Evolutionary conservation across 371 early-diverging fungal species (phyloP), one percentile per base, ranked within the genome.

Genomic region (Blastocladiella emersonii): DNA sequence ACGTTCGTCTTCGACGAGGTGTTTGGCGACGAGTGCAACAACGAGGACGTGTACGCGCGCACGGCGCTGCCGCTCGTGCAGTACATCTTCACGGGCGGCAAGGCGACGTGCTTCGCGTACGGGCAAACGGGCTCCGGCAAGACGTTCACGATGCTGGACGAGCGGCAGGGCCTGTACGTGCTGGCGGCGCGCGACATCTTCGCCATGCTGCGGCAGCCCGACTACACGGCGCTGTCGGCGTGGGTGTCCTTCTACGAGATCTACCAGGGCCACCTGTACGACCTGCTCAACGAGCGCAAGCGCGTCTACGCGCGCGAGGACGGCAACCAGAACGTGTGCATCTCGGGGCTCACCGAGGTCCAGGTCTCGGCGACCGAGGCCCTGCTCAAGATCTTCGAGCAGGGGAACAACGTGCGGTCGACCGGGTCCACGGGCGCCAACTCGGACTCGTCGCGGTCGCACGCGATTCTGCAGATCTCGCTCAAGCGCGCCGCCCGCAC

Each of bases 61-160:
- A 93, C 94, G 23, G 98, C 98, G 8, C 78, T 75, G 56, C 95
- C 93, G 3, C 74, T 99, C 37, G 98, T 99, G 0, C 86, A 94
- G 51, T 92, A 94, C 74, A 82, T 95, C 8, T 92, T 98, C 65
- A 70, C 76, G 30, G 98, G 98, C 3, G 98, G 98, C 53, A 95
- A 95, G 71, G 96, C 97, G 0, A 97, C 98, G 12, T 93, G 98
- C 70, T 96, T 99, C 80, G 98, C 98, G 61, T 87, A 88, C 76
- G 98, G 99, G 0, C 99, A 98, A 75, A 98, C 99, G 17, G 95
- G 84, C 30, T 74, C 76, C 27, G 99, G 99, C 37, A 99, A 99
- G 73, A 99, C 99, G 0, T 90, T 88, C 73, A 99, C 99, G 0
- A 98, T 99, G 99, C 76, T 98, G 64, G 91, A 94, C 68, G 75